Evolutionary conservation across 2,329 filamentous ascomycete species (phyloP).

Genomic region (Cucurbitaria berberidis): DNA sequence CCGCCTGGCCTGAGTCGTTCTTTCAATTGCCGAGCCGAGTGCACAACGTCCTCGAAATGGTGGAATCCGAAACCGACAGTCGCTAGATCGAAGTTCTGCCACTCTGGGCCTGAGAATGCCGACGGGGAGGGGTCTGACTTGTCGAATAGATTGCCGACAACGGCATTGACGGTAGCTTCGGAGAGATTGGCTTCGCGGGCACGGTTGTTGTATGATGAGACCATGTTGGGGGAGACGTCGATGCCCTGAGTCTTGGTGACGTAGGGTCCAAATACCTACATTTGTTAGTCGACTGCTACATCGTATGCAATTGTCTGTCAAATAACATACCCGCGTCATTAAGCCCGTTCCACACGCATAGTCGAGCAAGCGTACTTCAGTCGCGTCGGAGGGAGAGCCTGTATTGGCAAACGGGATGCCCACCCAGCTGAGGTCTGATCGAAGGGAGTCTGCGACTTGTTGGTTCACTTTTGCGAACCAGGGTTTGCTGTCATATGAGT

Average conservation of each 20-base stretch:
- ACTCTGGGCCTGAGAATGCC: conserved; percentile 35
- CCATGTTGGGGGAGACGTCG: conserved; percentile 75
- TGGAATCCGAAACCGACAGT: conserved; percentile 55
- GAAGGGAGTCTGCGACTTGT: conserved; percentile 62
- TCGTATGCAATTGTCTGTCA: background rate
- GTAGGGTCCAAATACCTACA: conserved; percentile 63
- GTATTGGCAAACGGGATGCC: conserved; percentile 61
- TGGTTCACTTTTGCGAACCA: conserved; percentile 60
- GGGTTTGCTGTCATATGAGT: conserved; percentile 61
- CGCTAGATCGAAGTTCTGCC: conserved; percentile 51
- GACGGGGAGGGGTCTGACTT: conserved; percentile 28
- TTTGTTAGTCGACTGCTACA: background rate
- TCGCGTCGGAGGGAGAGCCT: conserved; percentile 34
- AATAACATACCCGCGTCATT: conserved; percentile 67
- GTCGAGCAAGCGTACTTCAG: conserved; percentile 65
- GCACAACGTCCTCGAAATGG: conserved; percentile 63
- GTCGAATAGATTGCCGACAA: conserved; percentile 47
- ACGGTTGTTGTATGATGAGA: conserved; percentile 68
- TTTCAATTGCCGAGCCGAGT: conserved; percentile 65
- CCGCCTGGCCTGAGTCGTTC: conserved; percentile 70
- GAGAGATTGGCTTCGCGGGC: conserved; percentile 46
- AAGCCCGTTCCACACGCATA: conserved; percentile 78
- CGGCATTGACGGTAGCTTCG: conserved; percentile 26
- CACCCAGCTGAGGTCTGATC: conserved; percentile 64
- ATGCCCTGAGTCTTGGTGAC: conserved; percentile 69